Evolutionary conservation across 2,329 filamentous ascomycete genomes (phyloP).

Genomic region (Sordariomycetes sp.): DNA sequence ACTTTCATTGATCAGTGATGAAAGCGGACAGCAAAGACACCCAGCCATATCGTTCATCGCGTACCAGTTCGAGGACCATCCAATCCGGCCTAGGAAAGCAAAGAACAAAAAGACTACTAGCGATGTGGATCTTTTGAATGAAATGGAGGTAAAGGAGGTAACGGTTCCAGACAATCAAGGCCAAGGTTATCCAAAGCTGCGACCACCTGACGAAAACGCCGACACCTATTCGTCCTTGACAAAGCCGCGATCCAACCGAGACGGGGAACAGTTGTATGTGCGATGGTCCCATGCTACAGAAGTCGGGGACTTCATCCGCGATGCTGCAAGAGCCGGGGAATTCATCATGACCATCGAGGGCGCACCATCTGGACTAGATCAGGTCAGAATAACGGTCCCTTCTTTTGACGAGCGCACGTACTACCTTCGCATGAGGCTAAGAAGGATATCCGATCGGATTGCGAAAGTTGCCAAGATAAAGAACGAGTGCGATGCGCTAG

Average conservation of each 20-base stretch:
- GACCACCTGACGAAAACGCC: neutral
- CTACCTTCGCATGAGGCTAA: slow-evolving; percentile 66
- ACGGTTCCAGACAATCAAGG: slow-evolving; percentile 19
- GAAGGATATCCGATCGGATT: slow-evolving; percentile 58
- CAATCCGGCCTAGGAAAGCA: neutral
- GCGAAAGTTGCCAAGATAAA: slow-evolving; percentile 61
- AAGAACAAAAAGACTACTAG: neutral
- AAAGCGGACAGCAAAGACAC: slow-evolving; percentile 48
- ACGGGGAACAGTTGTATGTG: slow-evolving; percentile 42
- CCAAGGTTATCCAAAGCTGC: slow-evolving; percentile 57
- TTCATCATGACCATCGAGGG: slow-evolving; percentile 79
- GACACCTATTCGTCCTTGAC: neutral
- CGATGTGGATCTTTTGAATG: neutral
- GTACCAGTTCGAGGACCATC: neutral
- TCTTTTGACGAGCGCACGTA: slow-evolving; percentile 85
- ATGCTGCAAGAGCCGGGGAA: slow-evolving; percentile 72
- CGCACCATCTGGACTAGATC: slow-evolving; percentile 18
- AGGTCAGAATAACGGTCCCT: slow-evolving; percentile 70
- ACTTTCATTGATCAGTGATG: slow-evolving; percentile 54
- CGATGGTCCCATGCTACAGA: slow-evolving; percentile 83
- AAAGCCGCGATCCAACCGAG: slow-evolving; percentile 19
- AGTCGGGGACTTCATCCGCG: slow-evolving; percentile 86
- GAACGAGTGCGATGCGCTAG: slow-evolving; percentile 65
- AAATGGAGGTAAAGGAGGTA: neutral
- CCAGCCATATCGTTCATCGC: slow-evolving; percentile 56